phyloP scores from a whole-genome alignment of 495 filamentous ascomycete genomes.

The Tuber aestivum region DNA sequence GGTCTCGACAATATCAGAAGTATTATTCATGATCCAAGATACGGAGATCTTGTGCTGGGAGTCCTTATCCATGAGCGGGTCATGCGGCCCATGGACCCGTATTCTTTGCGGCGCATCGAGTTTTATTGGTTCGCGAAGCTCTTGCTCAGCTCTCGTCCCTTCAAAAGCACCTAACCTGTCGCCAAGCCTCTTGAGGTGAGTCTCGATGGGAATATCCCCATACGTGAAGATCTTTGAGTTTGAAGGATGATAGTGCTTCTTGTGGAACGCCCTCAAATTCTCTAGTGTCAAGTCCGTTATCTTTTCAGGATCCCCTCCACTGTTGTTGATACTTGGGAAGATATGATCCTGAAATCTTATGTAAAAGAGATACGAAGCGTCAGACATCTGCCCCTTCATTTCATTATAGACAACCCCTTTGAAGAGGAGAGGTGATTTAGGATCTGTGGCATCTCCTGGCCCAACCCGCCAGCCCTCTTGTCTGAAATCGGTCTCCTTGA shows the following conservation, averaged over 20 bases:
- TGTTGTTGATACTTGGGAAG: constrained; percentile 88
- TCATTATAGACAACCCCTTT: constrained; percentile 99
- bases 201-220: constrained; percentile 77
- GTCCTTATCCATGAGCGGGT: constrained; percentile 75
- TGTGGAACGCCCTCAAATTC: constrained; percentile 77
- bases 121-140: constrained; percentile 69
- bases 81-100: constrained; percentile 73
- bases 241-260: constrained; percentile 89
- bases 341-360: constrained; percentile 91
- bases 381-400: constrained; percentile 99
- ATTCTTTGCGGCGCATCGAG: constrained; percentile 60
- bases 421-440: constrained; percentile 67
- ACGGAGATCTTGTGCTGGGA: constrained; percentile 88
- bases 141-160: constrained; percentile 59
- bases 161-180: constrained; percentile 64
- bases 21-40: constrained; percentile 84
- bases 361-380: constrained; percentile 91
- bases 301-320: constrained; percentile 88
- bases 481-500: constrained; percentile 84
- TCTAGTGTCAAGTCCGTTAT: constrained; percentile 91
- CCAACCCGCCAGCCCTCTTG: constrained; percentile 97
- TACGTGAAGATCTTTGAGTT: constrained; percentile 95
- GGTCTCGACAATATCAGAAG: constrained; percentile 71
- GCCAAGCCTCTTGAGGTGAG: constrained; percentile 73
- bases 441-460: constrained; percentile 70